A percentile compares a stretch with the other conserved stretches of the same genome.
These are phyloP conservation scores for Termitomyces sp. DNA, from an alignment of 768 basidiomycete species.

Conservation along the genomic window DNA sequence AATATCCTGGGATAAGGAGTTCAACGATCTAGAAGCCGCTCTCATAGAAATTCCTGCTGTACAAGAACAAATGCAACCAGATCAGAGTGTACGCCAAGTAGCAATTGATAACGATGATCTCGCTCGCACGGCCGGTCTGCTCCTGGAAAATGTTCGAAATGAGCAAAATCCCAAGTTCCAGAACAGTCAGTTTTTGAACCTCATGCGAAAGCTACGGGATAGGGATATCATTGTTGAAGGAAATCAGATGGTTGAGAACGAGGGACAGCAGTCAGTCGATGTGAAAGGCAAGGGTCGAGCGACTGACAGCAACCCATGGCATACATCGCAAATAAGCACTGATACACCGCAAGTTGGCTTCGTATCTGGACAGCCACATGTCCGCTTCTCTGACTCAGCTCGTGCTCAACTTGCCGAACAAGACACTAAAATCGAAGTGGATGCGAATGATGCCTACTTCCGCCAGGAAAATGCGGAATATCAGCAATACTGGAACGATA, in stretches of 20 bases:
- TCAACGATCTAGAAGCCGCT: slow-evolving; percentile 48
- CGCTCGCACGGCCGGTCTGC: slow-evolving; percentile 70
- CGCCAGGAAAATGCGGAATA: slow-evolving; percentile 67
- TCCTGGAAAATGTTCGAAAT: slow-evolving; percentile 69
- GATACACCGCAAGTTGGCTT: slow-evolving; percentile 8
- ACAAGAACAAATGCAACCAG: slow-evolving; percentile 13
- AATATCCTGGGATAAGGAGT: slow-evolving; percentile 61
- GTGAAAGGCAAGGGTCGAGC: slow-evolving; percentile 70
- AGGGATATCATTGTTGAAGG: slow-evolving; percentile 73
- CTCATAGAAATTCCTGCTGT: slow-evolving; percentile 11
- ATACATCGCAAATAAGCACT: slow-evolving; percentile 2
- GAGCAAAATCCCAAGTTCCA: slow-evolving; percentile 82
- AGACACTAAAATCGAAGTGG: slow-evolving; percentile 16
- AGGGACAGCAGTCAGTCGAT: slow-evolving; percentile 30
- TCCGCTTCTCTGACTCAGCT: slow-evolving; percentile 5
- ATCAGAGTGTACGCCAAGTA: slow-evolving; percentile 12
- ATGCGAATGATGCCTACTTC: slow-evolving; percentile 64
- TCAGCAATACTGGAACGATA: slow-evolving; percentile 41
- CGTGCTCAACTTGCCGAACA: neutral
- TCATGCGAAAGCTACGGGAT: slow-evolving; percentile 85
- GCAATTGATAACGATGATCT: slow-evolving; percentile 58
- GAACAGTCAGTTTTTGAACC: slow-evolving; percentile 75
- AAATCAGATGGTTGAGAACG: slow-evolving; percentile 65
- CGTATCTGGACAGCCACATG: neutral
- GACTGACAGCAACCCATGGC: slow-evolving; percentile 16